phyloP scores from a whole-genome alignment of 2,329 filamentous ascomycete species.

The Monilinia fructicola region DNA sequence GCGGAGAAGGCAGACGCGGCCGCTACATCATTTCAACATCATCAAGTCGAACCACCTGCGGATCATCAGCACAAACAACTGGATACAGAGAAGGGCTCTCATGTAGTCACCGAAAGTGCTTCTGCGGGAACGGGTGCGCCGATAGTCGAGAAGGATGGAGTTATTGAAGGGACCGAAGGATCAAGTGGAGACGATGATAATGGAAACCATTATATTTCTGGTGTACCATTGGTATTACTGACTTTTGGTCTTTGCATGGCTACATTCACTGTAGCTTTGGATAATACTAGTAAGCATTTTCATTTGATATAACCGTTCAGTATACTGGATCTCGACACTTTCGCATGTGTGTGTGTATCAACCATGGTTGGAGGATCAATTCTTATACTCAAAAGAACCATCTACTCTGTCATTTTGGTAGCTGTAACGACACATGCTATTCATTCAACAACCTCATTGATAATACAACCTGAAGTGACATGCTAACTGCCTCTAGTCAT shows the following conservation, averaged over 20 bases:
- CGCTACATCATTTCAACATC: constrained; percentile 5
- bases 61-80: neutral
- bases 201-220: constrained; percentile 35
- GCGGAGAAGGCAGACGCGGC: constrained; percentile 6
- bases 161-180: constrained; percentile 14
- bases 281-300: constrained; percentile 41
- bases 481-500: constrained; percentile 19
- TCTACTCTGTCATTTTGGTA: neutral
- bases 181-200: constrained; percentile 29
- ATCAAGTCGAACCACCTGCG: neutral
- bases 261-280: constrained; percentile 37
- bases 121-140: neutral
- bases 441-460: neutral
- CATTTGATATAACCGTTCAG: constrained; percentile 20
- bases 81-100: constrained; percentile 2
- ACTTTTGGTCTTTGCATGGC: constrained; percentile 49
- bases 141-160: constrained; percentile 6
- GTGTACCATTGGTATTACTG: constrained; percentile 43
- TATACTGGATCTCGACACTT: neutral
- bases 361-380: neutral
- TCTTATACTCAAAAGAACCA: neutral
- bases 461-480: neutral
- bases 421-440: neutral
- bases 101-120: constrained; percentile 13
- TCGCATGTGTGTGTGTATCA: neutral